Evolutionary conservation across 2,329 filamentous ascomycete genomes (phyloP).

Genomic region (Kalmusia sp.): DNA sequence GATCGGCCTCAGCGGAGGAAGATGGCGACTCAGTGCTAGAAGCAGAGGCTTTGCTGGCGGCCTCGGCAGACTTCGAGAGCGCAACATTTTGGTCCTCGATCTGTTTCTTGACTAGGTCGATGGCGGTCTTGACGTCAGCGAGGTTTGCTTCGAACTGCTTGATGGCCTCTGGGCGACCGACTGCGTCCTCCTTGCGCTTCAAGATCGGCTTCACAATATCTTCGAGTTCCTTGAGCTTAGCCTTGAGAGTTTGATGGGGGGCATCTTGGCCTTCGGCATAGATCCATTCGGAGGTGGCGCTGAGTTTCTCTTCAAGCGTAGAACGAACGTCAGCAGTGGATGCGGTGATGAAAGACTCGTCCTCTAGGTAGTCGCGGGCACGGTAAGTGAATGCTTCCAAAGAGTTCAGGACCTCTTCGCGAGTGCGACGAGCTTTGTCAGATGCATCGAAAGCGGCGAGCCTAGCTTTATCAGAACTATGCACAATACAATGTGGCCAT

Average conservation of each 20-base stretch:
- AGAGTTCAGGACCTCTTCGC: slow-evolving; percentile 89
- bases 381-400: slow-evolving; percentile 95
- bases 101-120: slow-evolving; percentile 72
- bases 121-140: slow-evolving; percentile 72
- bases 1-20: slow-evolving; percentile 53
- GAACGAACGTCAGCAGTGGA: slow-evolving; percentile 74
- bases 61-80: slow-evolving; percentile 45
- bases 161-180: slow-evolving; percentile 74
- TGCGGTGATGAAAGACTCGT: slow-evolving; percentile 73
- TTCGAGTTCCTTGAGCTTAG: slow-evolving; percentile 78
- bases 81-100: slow-evolving; percentile 73
- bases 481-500: not conserved
- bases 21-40: slow-evolving; percentile 50
- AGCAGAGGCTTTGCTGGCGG: slow-evolving; percentile 51
- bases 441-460: slow-evolving; percentile 86
- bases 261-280: slow-evolving; percentile 85
- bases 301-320: slow-evolving; percentile 71
- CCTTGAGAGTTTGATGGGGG: slow-evolving; percentile 74
- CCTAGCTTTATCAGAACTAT: slow-evolving; percentile 53
- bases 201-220: slow-evolving; percentile 80
- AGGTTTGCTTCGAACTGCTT: slow-evolving; percentile 73
- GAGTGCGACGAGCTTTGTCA: slow-evolving; percentile 75
- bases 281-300: slow-evolving; percentile 84
- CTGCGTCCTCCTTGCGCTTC: slow-evolving; percentile 74
- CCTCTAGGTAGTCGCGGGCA: slow-evolving; percentile 80